Evolutionary conservation across 768 basidiomycete genomes (phyloP).

Genomic region (Mycena galericulata): DNA sequence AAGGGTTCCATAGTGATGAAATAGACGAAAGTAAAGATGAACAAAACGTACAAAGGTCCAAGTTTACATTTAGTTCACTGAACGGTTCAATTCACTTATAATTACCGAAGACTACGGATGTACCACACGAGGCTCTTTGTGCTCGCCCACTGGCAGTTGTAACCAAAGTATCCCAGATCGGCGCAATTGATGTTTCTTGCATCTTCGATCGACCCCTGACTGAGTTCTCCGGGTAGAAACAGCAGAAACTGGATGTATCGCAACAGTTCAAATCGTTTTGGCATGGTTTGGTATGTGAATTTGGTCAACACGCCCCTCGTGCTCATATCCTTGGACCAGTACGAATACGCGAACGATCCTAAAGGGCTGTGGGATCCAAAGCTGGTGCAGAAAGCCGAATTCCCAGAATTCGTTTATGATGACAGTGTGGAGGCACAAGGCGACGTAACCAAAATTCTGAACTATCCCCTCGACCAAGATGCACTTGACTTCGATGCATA

Average conservation of each 20-base stretch:
- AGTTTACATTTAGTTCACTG: too few relatives aligned
- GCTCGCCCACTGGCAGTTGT: too few relatives aligned
- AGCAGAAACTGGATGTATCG: slow-evolving; percentile 28
- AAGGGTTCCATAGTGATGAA: too few relatives aligned
- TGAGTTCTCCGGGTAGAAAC: too few relatives aligned
- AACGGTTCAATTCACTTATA: too few relatives aligned
- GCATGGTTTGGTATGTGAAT: slow-evolving; percentile 39
- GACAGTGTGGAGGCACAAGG: slow-evolving; percentile 25
- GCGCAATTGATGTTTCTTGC: too few relatives aligned
- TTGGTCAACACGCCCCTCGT: neutral
- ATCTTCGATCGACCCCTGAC: too few relatives aligned
- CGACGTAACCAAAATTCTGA: slow-evolving; percentile 26
- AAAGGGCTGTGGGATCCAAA: slow-evolving; percentile 15
- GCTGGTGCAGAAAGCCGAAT: slow-evolving; percentile 19
- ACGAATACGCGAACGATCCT: slow-evolving; percentile 24
- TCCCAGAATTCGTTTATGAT: slow-evolving; percentile 22
- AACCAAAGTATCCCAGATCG: too few relatives aligned
- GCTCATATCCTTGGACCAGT: slow-evolving; percentile 6
- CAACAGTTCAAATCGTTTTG: slow-evolving; percentile 38
- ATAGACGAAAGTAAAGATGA: too few relatives aligned
- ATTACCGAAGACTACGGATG: too few relatives aligned
- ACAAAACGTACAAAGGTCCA: too few relatives aligned
- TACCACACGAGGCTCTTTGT: too few relatives aligned
- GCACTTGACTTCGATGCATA: slow-evolving; percentile 29
- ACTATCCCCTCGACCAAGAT: slow-evolving; percentile 27